Evolutionary conservation across 2,329 filamentous ascomycete species (phyloP).

Genomic region (Exophiala aquamarina): DNA sequence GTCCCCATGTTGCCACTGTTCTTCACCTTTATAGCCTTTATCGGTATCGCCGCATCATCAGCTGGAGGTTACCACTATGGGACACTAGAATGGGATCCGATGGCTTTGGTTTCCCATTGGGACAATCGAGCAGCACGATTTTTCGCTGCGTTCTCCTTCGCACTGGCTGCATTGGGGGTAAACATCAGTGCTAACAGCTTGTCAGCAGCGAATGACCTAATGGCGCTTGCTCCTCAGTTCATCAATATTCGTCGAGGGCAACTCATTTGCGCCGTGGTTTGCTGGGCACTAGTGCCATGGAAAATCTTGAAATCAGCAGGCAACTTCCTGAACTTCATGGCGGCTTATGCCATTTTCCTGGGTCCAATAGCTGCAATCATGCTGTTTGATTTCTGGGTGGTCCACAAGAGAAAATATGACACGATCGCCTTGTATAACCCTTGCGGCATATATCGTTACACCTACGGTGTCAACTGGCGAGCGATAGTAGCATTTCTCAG

Average conservation of each 20-base stretch:
- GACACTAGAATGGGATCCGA: slow-evolving; percentile 46
- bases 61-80: slow-evolving; percentile 33
- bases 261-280: slow-evolving; percentile 53
- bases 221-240: slow-evolving; percentile 54
- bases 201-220: slow-evolving; percentile 52
- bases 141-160: slow-evolving; percentile 55
- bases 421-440: slow-evolving; percentile 54
- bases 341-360: slow-evolving; percentile 64
- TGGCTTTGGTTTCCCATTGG: slow-evolving; percentile 39
- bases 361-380: slow-evolving; percentile 63
- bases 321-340: slow-evolving; percentile 64
- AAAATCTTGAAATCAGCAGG: slow-evolving; percentile 61
- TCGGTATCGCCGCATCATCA: slow-evolving; percentile 60
- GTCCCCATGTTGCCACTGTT: slow-evolving; percentile 48
- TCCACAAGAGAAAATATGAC: slow-evolving; percentile 52
- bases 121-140: slow-evolving; percentile 47
- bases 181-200: slow-evolving; percentile 55
- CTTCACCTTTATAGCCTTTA: slow-evolving; percentile 48
- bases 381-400: slow-evolving; percentile 60
- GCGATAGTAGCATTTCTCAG: slow-evolving; percentile 9
- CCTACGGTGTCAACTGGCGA: slow-evolving; percentile 53
- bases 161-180: slow-evolving; percentile 53
- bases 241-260: slow-evolving; percentile 58
- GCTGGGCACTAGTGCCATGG: slow-evolving; percentile 64
- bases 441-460: slow-evolving; percentile 52